These are phyloP conservation scores for Chytriomyces sp. DNA, from an alignment of 192 early-diverging fungal species.

Conservation along the genomic window DNA sequence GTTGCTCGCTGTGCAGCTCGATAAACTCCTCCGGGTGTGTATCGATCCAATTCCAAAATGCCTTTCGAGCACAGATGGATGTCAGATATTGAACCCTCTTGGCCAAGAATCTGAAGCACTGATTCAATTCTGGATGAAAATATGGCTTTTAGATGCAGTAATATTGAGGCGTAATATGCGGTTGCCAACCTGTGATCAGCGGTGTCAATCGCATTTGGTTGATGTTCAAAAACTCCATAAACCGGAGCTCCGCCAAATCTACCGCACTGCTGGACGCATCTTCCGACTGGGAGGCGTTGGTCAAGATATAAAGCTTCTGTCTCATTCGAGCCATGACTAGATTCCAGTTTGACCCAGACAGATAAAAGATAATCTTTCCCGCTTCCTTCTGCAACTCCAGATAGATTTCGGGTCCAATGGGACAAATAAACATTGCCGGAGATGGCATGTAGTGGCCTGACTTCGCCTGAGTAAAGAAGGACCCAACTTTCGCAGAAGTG, in stretches of 20 bases:
- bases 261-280: conserved; percentile 25
- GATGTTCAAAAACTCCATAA: conserved; percentile 84
- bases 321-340: conserved; percentile 62
- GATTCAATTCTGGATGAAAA: conserved; percentile 38
- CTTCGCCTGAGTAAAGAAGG: conserved; percentile 31
- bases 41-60: conserved; percentile 94
- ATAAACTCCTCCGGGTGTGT: conserved; percentile 84
- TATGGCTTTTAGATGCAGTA: not conserved
- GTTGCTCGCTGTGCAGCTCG: conserved; percentile 66
- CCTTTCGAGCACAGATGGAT: conserved; percentile 75
- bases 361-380: conserved; percentile 80
- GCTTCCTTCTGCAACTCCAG: conserved; percentile 68
- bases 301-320: conserved; percentile 26
- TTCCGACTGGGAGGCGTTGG: conserved; percentile 54
- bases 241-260: conserved; percentile 76
- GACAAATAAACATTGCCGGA: conserved; percentile 10
- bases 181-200: conserved; percentile 41
- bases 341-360: conserved; percentile 89
- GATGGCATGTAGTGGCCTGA: conserved; percentile 7
- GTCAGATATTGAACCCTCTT: conserved; percentile 73
- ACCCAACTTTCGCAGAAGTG: conserved; percentile 18
- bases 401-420: conserved; percentile 12
- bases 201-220: conserved; percentile 72
- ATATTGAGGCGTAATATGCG: not conserved
- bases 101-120: conserved; percentile 34